Evolutionary conservation across 495 filamentous ascomycete species (phyloP), one percentile per base, ranked within the genome.

Genomic region (Penicillium mononematosum): DNA sequence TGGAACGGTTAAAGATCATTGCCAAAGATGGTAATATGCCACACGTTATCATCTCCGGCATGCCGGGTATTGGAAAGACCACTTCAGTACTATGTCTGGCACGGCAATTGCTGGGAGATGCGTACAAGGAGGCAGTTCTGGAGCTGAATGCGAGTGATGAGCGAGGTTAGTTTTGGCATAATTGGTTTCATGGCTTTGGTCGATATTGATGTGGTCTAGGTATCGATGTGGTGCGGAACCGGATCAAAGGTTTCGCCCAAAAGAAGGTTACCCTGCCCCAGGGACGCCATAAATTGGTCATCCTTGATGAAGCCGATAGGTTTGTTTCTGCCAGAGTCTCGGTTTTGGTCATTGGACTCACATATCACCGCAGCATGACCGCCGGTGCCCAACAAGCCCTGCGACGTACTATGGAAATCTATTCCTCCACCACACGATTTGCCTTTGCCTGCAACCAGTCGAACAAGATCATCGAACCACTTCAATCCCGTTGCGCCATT

Each of bases 21-120:
- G 92, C 95, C 17, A 94, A 92, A 73, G 94, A 99, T 79, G 94
- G 94, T 63, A 99, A 99, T 75, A 96, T 99, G 90, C 94, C 94
- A 6, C 94, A 99, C 74, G 79, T 99, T 69, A 99, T 99, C 73
- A 99, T 99, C 66, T 96, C 92, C 9, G 94, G 94, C 58, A 97
- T 96, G 94, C 94, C 94, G 8, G 94, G 94, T 67, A 99, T 98
- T 70, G 94, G 94, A 77, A 99, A 99, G 82, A 99, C 94, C 9
- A 98, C 94, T 7, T 97, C 92, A 31, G 85, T 99, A 27, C 75
- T 98, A 48, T 98, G 95, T 63, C 85, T 99, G 29, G 93, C 94
- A 9, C 84, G 94, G 52, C 92, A 97, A 66, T 74, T 99, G 53
- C 80, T 99, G 1, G 95, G 94, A 2, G 88, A 95, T 70, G 81